These are phyloP conservation scores for Suillus subluteus DNA, from an alignment of 768 basidiomycete genomes.

Conservation along the genomic window DNA sequence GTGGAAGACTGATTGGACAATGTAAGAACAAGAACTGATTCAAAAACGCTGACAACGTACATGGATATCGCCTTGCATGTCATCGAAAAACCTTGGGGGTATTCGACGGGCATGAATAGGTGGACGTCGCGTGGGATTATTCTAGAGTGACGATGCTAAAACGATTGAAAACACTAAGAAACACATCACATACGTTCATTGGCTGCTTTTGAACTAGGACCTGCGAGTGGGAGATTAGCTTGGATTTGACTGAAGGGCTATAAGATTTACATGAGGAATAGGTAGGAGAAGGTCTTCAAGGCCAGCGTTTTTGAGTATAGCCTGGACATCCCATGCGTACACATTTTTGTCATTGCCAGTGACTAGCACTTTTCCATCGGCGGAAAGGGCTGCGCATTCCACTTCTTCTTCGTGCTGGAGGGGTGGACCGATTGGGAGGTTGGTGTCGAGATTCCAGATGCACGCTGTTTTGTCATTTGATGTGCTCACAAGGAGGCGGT, in stretches of 20 bases:
- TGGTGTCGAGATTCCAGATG: neutral
- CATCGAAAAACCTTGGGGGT: neutral
- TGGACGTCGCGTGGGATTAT: neutral
- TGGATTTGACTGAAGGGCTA: neutral
- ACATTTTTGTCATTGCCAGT: neutral
- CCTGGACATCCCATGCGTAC: neutral
- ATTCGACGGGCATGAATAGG: neutral
- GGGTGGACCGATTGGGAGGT: neutral
- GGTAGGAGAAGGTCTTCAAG: neutral
- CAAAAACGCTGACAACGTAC: neutral
- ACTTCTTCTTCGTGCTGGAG: fast-evolving
- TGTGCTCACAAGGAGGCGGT: too few species aligned
- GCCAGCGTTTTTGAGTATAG: neutral
- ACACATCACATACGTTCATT: neutral
- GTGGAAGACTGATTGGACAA: neutral
- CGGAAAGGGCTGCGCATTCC: fast-evolving
- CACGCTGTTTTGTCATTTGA: neutral
- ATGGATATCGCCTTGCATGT: neutral
- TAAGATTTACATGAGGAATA: neutral
- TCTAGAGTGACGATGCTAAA: neutral
- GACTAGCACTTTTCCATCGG: neutral
- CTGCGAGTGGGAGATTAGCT: neutral
- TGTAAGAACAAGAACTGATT: neutral
- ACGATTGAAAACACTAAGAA: neutral
- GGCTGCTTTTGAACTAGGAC: neutral